phyloP scores from a whole-genome alignment of 2,329 filamentous ascomycete species.

The Paraconiothyrium sp. region DNA sequence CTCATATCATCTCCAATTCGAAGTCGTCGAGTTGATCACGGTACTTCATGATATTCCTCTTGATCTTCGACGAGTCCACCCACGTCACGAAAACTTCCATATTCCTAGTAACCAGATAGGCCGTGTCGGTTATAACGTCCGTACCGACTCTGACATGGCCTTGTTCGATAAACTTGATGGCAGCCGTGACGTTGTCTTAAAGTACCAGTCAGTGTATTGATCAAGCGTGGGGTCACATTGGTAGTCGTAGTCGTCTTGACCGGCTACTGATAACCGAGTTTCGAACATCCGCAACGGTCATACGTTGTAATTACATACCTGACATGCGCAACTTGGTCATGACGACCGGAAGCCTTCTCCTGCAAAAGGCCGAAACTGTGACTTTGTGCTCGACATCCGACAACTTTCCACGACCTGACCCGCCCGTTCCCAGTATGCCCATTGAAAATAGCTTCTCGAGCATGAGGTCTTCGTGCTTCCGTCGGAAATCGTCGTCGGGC shows the following conservation, averaged over 20 bases:
- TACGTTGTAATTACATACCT: not conserved
- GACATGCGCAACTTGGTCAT: slow-evolving; percentile 94
- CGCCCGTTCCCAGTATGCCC: slow-evolving; percentile 80
- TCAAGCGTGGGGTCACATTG: no score
- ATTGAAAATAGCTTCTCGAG: slow-evolving; percentile 94
- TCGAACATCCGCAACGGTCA: no score
- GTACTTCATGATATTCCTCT: slow-evolving; percentile 94
- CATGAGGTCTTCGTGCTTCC: slow-evolving; percentile 85
- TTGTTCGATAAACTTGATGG: slow-evolving; percentile 87
- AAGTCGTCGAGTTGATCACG: slow-evolving; percentile 96
- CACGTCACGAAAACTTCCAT: slow-evolving; percentile 98
- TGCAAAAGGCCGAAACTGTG: slow-evolving; percentile 88
- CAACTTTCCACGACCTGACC: slow-evolving; percentile 64
- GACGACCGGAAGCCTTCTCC: slow-evolving; percentile 84
- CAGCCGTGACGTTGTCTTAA: slow-evolving; percentile 78
- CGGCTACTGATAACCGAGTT: no score
- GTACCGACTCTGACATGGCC: slow-evolving; percentile 92
- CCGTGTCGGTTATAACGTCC: slow-evolving; percentile 88
- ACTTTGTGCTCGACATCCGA: slow-evolving; percentile 82
- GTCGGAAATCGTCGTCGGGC: slow-evolving; percentile 79
- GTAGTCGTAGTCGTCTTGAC: no score
- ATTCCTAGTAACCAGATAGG: slow-evolving; percentile 84
- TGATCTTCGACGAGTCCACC: slow-evolving; percentile 96
- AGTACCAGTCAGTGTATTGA: no score
- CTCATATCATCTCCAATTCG: slow-evolving; percentile 66